A percentile compares a stretch with the other conserved stretches of the same genome.
Conservation (phyloP, 164 flowering plant species). For the Stephania japonica region DNA sequence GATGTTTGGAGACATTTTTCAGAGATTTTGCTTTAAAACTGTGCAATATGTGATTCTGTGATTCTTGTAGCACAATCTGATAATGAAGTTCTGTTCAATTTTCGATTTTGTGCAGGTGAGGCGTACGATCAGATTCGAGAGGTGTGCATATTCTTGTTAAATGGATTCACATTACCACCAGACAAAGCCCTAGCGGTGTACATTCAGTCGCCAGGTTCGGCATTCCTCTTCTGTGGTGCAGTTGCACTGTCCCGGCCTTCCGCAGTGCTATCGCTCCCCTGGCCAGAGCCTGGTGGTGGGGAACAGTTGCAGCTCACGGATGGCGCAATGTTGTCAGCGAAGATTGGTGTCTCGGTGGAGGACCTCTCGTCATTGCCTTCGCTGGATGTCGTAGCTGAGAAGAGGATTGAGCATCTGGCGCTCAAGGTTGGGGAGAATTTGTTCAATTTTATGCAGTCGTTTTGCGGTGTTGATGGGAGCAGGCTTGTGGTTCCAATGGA, state of each 20-base stretch:
- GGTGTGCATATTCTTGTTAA: slow-evolving; percentile 82
- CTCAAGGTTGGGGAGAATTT: slow-evolving; percentile 92
- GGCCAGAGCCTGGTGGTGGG: slow-evolving; percentile 84
- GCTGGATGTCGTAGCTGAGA: slow-evolving; percentile 61
- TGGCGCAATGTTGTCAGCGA: slow-evolving; percentile 62
- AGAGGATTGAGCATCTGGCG: slow-evolving; percentile 69
- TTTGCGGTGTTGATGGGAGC: slow-evolving; percentile 84
- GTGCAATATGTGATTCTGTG: too few relatives aligned
- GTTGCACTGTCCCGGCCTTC: slow-evolving; percentile 86
- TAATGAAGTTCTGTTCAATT: too few relatives aligned
- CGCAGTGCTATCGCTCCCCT: slow-evolving; percentile 71
- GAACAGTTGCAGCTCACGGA: slow-evolving; percentile 54
- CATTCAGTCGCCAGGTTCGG: slow-evolving; percentile 86
- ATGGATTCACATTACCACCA: slow-evolving; percentile 69
- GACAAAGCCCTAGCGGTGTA: slow-evolving; percentile 93
- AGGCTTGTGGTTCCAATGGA: slow-evolving; percentile 87
- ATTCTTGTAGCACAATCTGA: too few relatives aligned
- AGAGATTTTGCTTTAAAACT: too few relatives aligned
- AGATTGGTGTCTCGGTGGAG: slow-evolving; percentile 91
- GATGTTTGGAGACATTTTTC: too few relatives aligned
- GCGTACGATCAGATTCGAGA: slow-evolving; percentile 70
- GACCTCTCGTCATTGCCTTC: slow-evolving; percentile 66
- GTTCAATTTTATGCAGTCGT: slow-evolving; percentile 97
- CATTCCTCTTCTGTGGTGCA: slow-evolving; percentile 82
- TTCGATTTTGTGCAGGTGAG: slow-evolving; percentile 47